Base-by-base conservation (phyloP, 805 yeast genomes). In the Kodamaea restingae region DNA sequence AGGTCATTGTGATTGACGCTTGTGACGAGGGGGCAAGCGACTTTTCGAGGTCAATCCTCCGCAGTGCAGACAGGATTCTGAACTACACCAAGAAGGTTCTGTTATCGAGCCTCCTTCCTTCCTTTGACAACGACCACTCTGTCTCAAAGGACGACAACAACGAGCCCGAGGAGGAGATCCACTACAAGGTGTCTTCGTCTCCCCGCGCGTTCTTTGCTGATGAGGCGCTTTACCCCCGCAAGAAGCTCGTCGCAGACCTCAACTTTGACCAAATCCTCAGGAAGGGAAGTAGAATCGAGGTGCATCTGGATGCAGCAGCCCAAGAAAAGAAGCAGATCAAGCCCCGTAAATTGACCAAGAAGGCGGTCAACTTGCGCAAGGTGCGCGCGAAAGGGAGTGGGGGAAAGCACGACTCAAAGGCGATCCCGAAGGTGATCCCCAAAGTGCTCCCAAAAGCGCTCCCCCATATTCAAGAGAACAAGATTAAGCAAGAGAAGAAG, bases 231-330 rank as follows among this genome's bases (percentile, higher is more conserved):
- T 48, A 54, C 20, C 57, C 57, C 11, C 47, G 63, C 22, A 47
- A 56, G 17, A 60, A 60, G 33, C 42, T 56, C 15, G 63, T 60
- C 12, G 63, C 63, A 1, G 55, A 56, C 27, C 41, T 60, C 27
- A 50, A 56, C 34, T 58, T 60, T 30, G 55, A 52, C 21, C 61
- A 60, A 39, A 57, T 60, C n/a, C 41, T 60, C 18, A 46, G 46
- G 14, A 51, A 52, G 37, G 52, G 53, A 11, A 44, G 45, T 9
- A 45, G 38, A 24, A 36, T 39, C 7, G 32, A 27, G 18, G 22
- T 27, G 20, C 38, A 30, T 10, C 18, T 6, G n/a, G 15, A 28
- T 11, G 12, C 7, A 12, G 8, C 18, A 14, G 31, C 15, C 4
- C 18, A 12, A 7, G 31, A 28, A 15, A 28, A 28, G 11, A 7